A percentile compares a stretch with the other conserved stretches of the same genome.
These are phyloP conservation scores for Porogramme epimiltina DNA, from an alignment of 1,284 basidiomycete species.

Conservation along the genomic window DNA sequence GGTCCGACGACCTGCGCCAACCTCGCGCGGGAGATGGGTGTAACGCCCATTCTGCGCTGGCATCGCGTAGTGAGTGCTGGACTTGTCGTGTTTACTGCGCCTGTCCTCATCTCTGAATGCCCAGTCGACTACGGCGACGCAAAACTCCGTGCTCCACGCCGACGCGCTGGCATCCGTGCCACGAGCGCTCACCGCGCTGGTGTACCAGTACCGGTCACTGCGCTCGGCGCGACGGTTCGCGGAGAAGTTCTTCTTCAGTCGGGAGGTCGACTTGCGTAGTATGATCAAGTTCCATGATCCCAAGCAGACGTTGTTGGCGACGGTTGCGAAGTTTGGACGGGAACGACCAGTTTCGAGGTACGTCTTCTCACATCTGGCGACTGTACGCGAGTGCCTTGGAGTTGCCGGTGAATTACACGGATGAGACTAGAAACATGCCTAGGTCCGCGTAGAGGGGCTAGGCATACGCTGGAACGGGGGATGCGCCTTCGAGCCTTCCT, in stretches of 20 bases:
- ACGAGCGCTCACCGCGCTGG: constrained; percentile 73
- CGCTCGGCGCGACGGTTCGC: constrained; percentile 81
- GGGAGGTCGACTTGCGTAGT: constrained; percentile 78
- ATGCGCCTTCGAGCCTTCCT: no score
- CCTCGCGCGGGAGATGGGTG: constrained; percentile 85
- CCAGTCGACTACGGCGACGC: constrained; percentile 49
- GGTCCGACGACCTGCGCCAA: constrained; percentile 83
- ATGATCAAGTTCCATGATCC: constrained; percentile 92
- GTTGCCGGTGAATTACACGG: no score
- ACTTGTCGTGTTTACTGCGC: constrained; percentile 2
- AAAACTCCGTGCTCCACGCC: constrained; percentile 58
- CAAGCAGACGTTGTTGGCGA: constrained; percentile 78
- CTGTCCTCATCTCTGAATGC: background rate
- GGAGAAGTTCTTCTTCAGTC: constrained; percentile 83
- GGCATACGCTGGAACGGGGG: no score
- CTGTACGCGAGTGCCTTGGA: no score
- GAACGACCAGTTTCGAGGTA: constrained; percentile 77
- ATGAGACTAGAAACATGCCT: no score
- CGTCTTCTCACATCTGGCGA: no score
- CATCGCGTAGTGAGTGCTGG: constrained; percentile 59
- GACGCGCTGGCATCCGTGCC: constrained; percentile 80
- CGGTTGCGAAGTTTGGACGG: constrained; percentile 77
- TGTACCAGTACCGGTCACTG: constrained; percentile 79
- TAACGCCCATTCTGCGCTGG: constrained; percentile 69
- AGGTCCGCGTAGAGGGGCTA: no score